Percentiles rank a stretch among this genome's conserved stretches.
These are phyloP conservation scores for Cryptococcus jaspeensis DNA, from an alignment of 1,284 basidiomycete genomes.

Conservation along the genomic window DNA sequence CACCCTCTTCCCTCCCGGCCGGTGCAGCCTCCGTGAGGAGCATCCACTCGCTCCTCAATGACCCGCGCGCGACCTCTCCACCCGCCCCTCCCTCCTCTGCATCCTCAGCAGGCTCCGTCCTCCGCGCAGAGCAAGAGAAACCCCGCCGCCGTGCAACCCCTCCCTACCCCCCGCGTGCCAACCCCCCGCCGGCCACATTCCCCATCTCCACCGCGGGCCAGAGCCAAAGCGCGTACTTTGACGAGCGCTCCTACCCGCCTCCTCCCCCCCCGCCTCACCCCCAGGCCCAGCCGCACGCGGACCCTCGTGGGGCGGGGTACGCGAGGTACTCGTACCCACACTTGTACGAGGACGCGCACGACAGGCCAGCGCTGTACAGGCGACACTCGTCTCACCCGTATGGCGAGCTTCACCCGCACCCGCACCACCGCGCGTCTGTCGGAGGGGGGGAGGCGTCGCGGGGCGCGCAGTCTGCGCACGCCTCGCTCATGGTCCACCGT, in stretches of 20 bases:
- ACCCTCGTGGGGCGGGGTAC: too few species aligned
- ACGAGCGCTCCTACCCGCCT: constrained; percentile 4
- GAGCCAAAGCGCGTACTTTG: constrained; percentile 13
- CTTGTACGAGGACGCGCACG: background rate
- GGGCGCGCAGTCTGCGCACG: background rate
- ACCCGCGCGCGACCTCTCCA: constrained; percentile 8
- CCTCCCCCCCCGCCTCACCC: too few species aligned
- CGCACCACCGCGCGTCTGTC: too few species aligned
- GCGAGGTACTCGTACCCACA: background rate
- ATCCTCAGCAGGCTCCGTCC: constrained; percentile 1
- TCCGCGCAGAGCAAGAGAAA: background rate
- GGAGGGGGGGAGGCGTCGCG: too few species aligned
- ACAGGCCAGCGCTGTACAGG: constrained; percentile 22
- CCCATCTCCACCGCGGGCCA: constrained; percentile 4
- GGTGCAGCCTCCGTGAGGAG: constrained; percentile 8
- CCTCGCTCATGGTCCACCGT: background rate
- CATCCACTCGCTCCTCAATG: constrained; percentile 27
- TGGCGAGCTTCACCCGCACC: constrained; percentile 11
- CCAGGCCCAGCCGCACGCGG: too few species aligned
- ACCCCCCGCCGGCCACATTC: constrained; percentile 7
- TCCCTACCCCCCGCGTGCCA: background rate
- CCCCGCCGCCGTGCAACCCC: background rate
- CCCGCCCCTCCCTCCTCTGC: constrained; percentile 6
- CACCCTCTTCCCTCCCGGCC: background rate
- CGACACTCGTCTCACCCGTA: constrained; percentile 31